Evolutionary conservation across 164 flowering plant genomes (phyloP).

Genomic region (Vitis labrusca): DNA sequence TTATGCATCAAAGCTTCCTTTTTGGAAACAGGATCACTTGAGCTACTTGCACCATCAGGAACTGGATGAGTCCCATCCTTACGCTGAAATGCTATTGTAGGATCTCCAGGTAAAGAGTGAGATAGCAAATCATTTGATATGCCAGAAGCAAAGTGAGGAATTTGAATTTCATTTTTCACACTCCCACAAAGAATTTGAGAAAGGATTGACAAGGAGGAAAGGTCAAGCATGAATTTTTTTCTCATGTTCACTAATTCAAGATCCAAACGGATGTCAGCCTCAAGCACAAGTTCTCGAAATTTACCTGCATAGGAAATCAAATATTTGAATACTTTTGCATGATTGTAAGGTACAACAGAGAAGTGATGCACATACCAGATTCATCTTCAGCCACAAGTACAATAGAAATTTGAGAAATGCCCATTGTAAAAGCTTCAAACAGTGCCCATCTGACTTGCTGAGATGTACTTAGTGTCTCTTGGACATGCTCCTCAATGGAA

Average conservation of each 20-base stretch:
- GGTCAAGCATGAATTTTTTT: slow-evolving; percentile 40
- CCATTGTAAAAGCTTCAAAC: slow-evolving; percentile 37
- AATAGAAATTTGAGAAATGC: slow-evolving; percentile 48
- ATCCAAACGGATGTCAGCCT: slow-evolving; percentile 41
- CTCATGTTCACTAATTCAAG: slow-evolving; percentile 35
- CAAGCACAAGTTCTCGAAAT: slow-evolving; percentile 54
- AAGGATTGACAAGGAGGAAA: slow-evolving; percentile 51
- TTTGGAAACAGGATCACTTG: slow-evolving; percentile 25
- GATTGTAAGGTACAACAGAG: slow-evolving; percentile 1
- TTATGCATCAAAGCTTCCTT: slow-evolving; percentile 16
- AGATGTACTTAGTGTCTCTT: slow-evolving; percentile 14
- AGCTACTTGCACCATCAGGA: slow-evolving; percentile 28
- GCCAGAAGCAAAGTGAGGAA: slow-evolving; percentile 48
- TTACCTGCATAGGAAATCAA: slow-evolving; percentile 46
- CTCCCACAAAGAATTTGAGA: slow-evolving; percentile 38
- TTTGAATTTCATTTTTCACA: slow-evolving; percentile 29
- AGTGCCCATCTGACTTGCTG: slow-evolving; percentile 22
- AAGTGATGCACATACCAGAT: slow-evolving; percentile 44
- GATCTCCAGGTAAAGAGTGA: slow-evolving; percentile 24
- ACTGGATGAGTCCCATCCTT: slow-evolving; percentile 17
- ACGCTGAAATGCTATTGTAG: slow-evolving; percentile 14
- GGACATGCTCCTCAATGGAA: slow-evolving; percentile 12
- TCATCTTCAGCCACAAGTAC: slow-evolving; percentile 50
- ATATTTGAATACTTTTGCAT: not conserved
- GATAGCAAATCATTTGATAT: slow-evolving; percentile 23